These are phyloP conservation scores for Fomitiporia mediterranea DNA, from an alignment of 1,284 basidiomycete species.

Conservation along the genomic window DNA sequence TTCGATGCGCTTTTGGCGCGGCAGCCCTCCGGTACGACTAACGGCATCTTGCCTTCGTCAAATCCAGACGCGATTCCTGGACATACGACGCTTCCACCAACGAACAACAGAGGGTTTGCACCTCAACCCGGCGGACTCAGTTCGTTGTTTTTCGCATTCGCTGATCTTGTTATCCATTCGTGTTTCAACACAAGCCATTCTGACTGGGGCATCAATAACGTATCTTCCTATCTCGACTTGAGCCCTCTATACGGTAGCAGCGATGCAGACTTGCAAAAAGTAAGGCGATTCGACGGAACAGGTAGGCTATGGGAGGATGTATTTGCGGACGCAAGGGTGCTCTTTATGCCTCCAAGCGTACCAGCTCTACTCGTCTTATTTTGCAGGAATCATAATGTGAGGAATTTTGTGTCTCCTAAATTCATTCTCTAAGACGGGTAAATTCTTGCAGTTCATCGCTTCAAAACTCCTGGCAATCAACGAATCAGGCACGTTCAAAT, in stretches of 20 bases:
- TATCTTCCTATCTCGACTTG: slow-evolving; percentile 75
- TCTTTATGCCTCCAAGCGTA: slow-evolving; percentile 74
- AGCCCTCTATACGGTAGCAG: slow-evolving; percentile 64
- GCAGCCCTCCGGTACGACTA: slow-evolving; percentile 37
- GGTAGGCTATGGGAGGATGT: slow-evolving; percentile 65
- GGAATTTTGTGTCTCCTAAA: slow-evolving; percentile 27
- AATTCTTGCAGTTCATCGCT: slow-evolving; percentile 62
- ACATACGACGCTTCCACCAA: slow-evolving; percentile 14
- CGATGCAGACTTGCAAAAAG: slow-evolving; percentile 72
- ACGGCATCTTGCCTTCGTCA: slow-evolving; percentile 46
- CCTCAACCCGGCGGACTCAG: slow-evolving; percentile 43
- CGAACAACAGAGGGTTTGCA: slow-evolving; percentile 14
- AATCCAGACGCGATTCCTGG: slow-evolving; percentile 11
- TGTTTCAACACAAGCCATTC: slow-evolving; percentile 60
- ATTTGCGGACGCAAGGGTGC: slow-evolving; percentile 63
- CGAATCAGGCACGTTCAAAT: slow-evolving; percentile 55
- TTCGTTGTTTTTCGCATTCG: slow-evolving; percentile 72
- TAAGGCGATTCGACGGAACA: slow-evolving; percentile 60
- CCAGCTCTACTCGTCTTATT: slow-evolving; percentile 74
- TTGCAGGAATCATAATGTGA: slow-evolving; percentile 81
- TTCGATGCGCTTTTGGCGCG: slow-evolving; percentile 70
- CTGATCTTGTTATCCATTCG: slow-evolving; percentile 70
- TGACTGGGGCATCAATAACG: slow-evolving; percentile 57
- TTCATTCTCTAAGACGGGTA: background rate
- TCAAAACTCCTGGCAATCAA: slow-evolving; percentile 74